A percentile compares a stretch with the other conserved stretches of the same genome.
phyloP scores from a whole-genome alignment of 2,329 filamentous ascomycete species.

The Uncinocarpus reesii region DNA sequence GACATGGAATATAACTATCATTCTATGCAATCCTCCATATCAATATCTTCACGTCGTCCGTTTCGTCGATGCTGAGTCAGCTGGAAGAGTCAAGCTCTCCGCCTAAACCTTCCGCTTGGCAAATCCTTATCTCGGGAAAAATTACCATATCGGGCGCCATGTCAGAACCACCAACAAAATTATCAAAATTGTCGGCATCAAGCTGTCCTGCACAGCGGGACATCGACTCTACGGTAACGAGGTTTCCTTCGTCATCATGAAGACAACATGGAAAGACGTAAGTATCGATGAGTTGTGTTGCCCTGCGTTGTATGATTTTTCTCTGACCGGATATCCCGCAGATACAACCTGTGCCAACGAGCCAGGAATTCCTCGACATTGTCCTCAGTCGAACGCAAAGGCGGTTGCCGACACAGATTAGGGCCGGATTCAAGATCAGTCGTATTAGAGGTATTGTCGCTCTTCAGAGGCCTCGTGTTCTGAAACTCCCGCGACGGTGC shows the following conservation, averaged over 20 bases:
- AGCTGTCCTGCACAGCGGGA: neutral
- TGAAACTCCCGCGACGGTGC: no score
- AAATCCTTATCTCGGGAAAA: slow-evolving; percentile 19
- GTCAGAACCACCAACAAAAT: slow-evolving; percentile 14
- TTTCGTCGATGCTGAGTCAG: slow-evolving; percentile 14
- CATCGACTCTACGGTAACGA: neutral
- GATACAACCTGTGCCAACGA: slow-evolving; percentile 79
- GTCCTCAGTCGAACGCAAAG: slow-evolving; percentile 88
- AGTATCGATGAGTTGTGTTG: slow-evolving; percentile 29
- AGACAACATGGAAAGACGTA: slow-evolving; percentile 51
- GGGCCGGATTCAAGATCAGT: slow-evolving; percentile 89
- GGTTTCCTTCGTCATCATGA: slow-evolving; percentile 37
- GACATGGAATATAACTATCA: no score
- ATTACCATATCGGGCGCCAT: slow-evolving; percentile 14
- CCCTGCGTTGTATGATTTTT: slow-evolving; percentile 23
- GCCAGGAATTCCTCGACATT: slow-evolving; percentile 95
- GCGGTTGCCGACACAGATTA: slow-evolving; percentile 87
- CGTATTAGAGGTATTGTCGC: slow-evolving; percentile 57
- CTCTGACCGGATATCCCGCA: slow-evolving; percentile 33
- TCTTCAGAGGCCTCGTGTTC: neutral
- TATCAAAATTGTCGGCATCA: slow-evolving; percentile 9
- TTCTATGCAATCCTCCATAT: no score
- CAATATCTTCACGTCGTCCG: no score
- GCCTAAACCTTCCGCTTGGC: slow-evolving; percentile 12
- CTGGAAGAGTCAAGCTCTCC: neutral